Conservation (phyloP, 139 green algal genomes). For the Asterochloris erici region DNA sequence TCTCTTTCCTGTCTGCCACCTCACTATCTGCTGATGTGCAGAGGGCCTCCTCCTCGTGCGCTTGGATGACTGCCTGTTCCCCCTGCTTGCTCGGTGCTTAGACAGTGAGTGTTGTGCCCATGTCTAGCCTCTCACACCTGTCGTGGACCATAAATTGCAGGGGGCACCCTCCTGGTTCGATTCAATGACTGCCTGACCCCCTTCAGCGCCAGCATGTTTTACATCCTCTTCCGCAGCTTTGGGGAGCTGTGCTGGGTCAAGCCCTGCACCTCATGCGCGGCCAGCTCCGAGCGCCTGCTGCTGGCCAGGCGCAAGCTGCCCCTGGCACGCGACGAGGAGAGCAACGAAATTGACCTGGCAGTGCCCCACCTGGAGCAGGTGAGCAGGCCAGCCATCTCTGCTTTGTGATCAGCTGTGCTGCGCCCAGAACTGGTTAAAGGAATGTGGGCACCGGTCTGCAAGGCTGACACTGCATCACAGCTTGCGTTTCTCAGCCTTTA, state of each 20-base stretch:
- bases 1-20: no score
- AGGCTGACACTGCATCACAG: no score
- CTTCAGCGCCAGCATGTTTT: constrained; percentile 39
- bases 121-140: no score
- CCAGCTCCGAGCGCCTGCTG: constrained; percentile 22
- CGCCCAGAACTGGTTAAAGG: no score
- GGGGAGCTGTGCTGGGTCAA: constrained; percentile 24
- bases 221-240: constrained; percentile 48
- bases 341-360: neutral
- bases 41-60: no score
- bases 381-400: neutral
- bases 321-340: no score
- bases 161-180: constrained; percentile 38
- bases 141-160: neutral
- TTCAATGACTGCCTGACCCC: constrained; percentile 39
- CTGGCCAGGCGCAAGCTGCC: constrained; percentile 23
- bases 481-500: no score
- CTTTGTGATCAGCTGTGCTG: neutral
- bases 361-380: neutral
- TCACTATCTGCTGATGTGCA: no score
- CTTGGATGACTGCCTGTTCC: no score
- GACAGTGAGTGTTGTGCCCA: no score
- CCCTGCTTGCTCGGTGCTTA: no score
- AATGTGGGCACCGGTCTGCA: no score
- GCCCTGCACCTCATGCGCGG: constrained; percentile 35